A percentile compares a stretch with the other conserved stretches of the same genome.
phyloP scores from a whole-genome alignment of 306 rosid species.

The Inga leiocalycina region DNA sequence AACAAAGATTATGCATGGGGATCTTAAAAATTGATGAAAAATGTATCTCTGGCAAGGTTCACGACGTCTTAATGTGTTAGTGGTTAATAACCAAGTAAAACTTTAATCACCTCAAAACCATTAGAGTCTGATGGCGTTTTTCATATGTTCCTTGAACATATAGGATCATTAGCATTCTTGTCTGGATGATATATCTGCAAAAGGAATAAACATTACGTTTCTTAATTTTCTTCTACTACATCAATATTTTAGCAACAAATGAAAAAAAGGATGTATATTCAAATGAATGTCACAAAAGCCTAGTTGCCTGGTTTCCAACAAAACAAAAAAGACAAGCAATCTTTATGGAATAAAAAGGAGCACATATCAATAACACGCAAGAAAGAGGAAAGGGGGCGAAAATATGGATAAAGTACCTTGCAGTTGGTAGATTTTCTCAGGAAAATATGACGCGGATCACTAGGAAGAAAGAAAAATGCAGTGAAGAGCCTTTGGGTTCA shows the following conservation, averaged over 20 bases:
- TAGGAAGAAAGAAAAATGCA: constrained; percentile 1
- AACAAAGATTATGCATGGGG: not conserved
- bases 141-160: constrained; percentile 91
- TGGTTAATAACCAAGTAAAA: constrained; percentile 6
- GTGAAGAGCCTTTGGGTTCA: constrained; percentile 34
- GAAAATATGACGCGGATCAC: not conserved
- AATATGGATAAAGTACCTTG: constrained; percentile 14
- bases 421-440: constrained; percentile 23
- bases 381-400: constrained; percentile 23
- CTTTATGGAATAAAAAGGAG: constrained; percentile 28
- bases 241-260: not conserved
- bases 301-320: not conserved
- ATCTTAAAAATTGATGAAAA: constrained; percentile 29
- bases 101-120: constrained; percentile 81
- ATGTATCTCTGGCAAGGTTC: constrained; percentile 7
- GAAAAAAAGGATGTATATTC: not conserved
- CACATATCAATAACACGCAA: constrained; percentile 7
- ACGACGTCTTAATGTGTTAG: constrained; percentile 3
- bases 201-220: not conserved
- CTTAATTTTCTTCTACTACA: constrained; percentile 19
- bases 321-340: constrained; percentile 3
- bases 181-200: constrained; percentile 95
- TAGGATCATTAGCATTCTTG: constrained; percentile 95
- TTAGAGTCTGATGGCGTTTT: constrained; percentile 84
- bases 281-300: not conserved